Evolutionary conservation across 1,139 yeast species (phyloP), one percentile per base, ranked within the genome.

Genomic region (Blastobotrys ciferrii): DNA sequence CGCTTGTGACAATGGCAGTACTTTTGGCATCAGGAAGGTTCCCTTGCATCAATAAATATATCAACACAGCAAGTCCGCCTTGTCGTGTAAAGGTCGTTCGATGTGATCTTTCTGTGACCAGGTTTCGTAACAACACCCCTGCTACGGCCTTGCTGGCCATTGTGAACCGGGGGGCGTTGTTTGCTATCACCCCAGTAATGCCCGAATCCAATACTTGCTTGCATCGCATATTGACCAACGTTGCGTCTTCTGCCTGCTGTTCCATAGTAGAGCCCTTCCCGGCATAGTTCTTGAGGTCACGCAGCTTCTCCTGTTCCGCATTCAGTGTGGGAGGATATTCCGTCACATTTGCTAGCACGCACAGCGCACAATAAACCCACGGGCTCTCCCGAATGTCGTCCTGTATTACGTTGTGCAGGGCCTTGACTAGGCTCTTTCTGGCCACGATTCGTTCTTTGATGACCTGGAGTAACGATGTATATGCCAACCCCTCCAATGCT

Each of bases 401-500:
- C 19, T 43, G 45, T 3, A 47, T 30, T n/a, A 60, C 40, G 11
- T 46, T 42, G 7, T 53, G 52, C 13, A 63, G 50, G 4, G 57
- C 49, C 4, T 47, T 50, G n/a, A 65, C 20, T 17, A 62, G 52
- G 13, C 39, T 45, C 2, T 40, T 43, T 43, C 62, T 58, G 1
- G 47, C 49, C 18, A 52, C 53, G n/a, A 63, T 32, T n/a, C 65
- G 53, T 42, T 49, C 42, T 45, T 66, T 65, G 32, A 68, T 70
- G 12, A 57, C 49, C 3, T 62, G 52, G 19, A 66, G 52, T 19
- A 64, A 42, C 3, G 71, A 61, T 2, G 73, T 63, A 48, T 67
- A 65, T 2, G 72, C 71, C 31, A 70, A 61, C 1, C 72, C 73
- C 49, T 70, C 74, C 31, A 69, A 44, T 2, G 71, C 70, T 12